A percentile compares a stretch with the other conserved stretches of the same genome.
phyloP scores from a whole-genome alignment of 768 basidiomycete species.

The Stropharia rugosoannulata region DNA sequence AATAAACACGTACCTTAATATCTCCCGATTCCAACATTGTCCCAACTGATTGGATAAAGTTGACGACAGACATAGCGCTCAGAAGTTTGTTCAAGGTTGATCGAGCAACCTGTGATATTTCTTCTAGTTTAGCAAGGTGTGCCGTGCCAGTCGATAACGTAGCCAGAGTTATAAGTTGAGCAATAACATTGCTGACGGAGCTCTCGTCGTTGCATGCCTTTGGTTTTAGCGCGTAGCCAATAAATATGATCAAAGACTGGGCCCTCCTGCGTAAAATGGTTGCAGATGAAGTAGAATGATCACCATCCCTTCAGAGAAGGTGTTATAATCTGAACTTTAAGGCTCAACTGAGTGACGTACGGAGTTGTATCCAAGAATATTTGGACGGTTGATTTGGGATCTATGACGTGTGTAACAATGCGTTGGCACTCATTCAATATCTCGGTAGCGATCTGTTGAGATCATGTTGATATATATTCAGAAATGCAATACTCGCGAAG shows the following conservation, averaged over 20 bases:
- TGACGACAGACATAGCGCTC: conserved; percentile 62
- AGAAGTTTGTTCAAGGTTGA: conserved; percentile 53
- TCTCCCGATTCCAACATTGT: conserved; percentile 58
- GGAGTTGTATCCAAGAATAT: conserved; percentile 56
- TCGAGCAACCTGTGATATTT: conserved; percentile 48
- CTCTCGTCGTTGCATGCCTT: conserved; percentile 23
- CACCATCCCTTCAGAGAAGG: conserved; percentile 51
- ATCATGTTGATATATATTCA: conserved; percentile 1
- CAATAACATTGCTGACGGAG: conserved; percentile 41
- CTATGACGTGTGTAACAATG: conserved; percentile 43
- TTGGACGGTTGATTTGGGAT: conserved; percentile 33
- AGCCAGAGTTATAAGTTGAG: conserved; percentile 48
- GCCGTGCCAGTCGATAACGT: conserved; percentile 28
- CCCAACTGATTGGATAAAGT: conserved; percentile 62
- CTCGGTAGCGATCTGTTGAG: conserved; percentile 55
- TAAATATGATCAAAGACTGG: conserved; percentile 66
- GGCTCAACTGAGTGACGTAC: conserved; percentile 36
- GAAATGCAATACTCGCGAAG: background rate
- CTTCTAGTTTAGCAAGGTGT: conserved; percentile 36
- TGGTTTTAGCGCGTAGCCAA: conserved; percentile 49
- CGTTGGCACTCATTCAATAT: conserved; percentile 66
- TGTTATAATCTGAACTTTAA: background rate
- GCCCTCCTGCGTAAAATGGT: conserved; percentile 56
- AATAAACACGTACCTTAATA: conserved; percentile 39
- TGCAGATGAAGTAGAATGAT: conserved; percentile 45